These are phyloP conservation scores for Monosporozyma siamensis DNA, from an alignment of 805 yeast genomes.

Conservation along the genomic window DNA sequence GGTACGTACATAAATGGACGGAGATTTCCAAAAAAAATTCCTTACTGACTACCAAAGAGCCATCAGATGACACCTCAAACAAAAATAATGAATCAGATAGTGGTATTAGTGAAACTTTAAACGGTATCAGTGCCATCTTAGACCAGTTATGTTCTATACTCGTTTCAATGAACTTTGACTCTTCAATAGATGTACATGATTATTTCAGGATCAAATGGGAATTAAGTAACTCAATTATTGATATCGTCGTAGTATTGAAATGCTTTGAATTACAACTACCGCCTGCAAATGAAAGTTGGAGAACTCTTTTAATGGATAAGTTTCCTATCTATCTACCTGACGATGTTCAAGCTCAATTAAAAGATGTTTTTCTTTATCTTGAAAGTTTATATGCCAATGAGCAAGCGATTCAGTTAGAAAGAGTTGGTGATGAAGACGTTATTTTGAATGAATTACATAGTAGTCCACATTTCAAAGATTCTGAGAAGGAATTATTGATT, in stretches of 20 bases:
- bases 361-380: slow-evolving; percentile 19
- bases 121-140: slow-evolving; percentile 8
- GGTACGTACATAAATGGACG: slow-evolving; percentile 27
- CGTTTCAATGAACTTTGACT: slow-evolving; percentile 3
- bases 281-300: slow-evolving; percentile 19
- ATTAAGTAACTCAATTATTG: slow-evolving; percentile 18
- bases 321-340: slow-evolving; percentile 12
- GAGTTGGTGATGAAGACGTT: slow-evolving; percentile 22
- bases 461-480: slow-evolving; percentile 6
- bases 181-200: slow-evolving; percentile 1
- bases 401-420: slow-evolving; percentile 14
- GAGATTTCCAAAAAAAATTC: slow-evolving; percentile 13
- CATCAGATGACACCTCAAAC: slow-evolving; percentile 3
- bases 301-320: slow-evolving; percentile 8
- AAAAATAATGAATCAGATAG: neutral
- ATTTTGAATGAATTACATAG: slow-evolving; percentile 14
- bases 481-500: slow-evolving; percentile 20
- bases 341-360: slow-evolving; percentile 7
- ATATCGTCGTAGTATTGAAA: slow-evolving; percentile 19
- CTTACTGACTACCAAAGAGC: slow-evolving; percentile 2
- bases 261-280: slow-evolving; percentile 24
- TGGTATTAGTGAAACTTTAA: neutral
- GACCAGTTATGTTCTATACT: slow-evolving; percentile 12
- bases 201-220: slow-evolving; percentile 11
- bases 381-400: slow-evolving; percentile 22